Evolutionary conservation across 805 yeast species (phyloP).

Genomic region (Wickerhamomyces canadensis): DNA sequence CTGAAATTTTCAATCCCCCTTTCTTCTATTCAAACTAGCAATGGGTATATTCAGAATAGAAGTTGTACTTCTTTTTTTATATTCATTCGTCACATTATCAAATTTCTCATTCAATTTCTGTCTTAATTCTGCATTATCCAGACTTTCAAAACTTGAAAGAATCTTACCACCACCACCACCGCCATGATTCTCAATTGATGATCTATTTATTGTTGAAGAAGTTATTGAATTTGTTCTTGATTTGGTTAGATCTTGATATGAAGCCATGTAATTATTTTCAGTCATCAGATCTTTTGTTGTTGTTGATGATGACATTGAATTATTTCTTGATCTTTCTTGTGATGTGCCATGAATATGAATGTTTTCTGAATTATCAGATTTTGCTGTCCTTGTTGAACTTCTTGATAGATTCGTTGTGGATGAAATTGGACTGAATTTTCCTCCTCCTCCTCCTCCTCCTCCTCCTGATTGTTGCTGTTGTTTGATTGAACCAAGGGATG

Average conservation of each 20-base stretch:
- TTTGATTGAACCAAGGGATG: no score
- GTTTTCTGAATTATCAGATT: neutral
- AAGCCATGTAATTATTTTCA: no score
- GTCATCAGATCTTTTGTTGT: no score
- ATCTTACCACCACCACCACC: no score
- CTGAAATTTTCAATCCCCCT: conserved; percentile 11
- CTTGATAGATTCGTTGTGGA: conserved; percentile 5
- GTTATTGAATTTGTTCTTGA: neutral
- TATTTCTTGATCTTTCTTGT: neutral
- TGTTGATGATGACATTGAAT: neutral
- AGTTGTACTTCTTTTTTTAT: conserved; percentile 4
- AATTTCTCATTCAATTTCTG: conserved; percentile 9
- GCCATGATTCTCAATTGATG: no score
- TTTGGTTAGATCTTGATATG: no score
- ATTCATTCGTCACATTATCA: conserved; percentile 6
- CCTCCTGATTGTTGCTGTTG: no score
- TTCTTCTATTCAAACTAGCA: conserved; percentile 15
- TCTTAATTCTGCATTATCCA: conserved; percentile 7
- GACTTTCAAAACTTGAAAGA: neutral
- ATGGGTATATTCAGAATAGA: conserved; percentile 21
- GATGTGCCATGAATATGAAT: neutral
- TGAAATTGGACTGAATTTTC: neutral
- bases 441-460: no score
- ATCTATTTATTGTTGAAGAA: neutral
- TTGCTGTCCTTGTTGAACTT: conserved; percentile 3